Percentiles rank a stretch among this genome's conserved stretches.
phyloP scores from a whole-genome alignment of 176 grass and related monocot species.

The Sorghum bicolor region DNA sequence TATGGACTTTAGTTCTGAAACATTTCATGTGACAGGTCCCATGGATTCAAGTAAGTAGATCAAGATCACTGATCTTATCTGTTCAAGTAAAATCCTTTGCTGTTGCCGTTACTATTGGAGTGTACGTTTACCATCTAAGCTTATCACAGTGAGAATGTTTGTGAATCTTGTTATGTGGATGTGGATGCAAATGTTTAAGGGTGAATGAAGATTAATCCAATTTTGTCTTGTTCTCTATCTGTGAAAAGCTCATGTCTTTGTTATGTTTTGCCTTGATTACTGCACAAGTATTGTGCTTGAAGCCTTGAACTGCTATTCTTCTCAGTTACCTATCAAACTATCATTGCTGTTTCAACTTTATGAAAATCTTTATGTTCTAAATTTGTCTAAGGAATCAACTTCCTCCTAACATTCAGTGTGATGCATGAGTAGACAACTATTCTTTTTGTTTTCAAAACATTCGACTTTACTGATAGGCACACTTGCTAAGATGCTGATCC shows the following conservation, averaged over 20 bases:
- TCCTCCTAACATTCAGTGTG: background rate
- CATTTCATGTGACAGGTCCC: conserved; percentile 64
- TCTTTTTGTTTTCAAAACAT: background rate
- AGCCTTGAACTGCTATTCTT: background rate
- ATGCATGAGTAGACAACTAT: background rate
- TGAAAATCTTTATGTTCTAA: background rate
- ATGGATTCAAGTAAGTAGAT: conserved; percentile 99
- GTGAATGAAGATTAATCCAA: background rate
- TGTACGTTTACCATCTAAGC: conserved; percentile 54
- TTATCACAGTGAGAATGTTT: conserved; percentile 14
- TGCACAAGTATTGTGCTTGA: background rate
- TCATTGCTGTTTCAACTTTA: conserved; percentile 5
- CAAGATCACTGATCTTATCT: conserved; percentile 79
- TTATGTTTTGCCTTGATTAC: background rate
- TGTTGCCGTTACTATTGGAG: conserved; percentile 57
- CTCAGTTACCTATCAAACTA: background rate
- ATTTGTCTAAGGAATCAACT: background rate
- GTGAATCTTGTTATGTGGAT: background rate
- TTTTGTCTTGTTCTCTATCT: background rate
- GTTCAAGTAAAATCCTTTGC: conserved; percentile 67
- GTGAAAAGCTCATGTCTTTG: background rate
- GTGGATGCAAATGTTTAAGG: background rate
- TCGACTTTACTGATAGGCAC: background rate
- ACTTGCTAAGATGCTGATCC: background rate
- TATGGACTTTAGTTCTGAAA: conserved; percentile 10